Percentiles rank a stretch among this genome's conserved stretches.
Conservation (phyloP, 2,329 filamentous ascomycete genomes). For the Penicillium sp. region DNA sequence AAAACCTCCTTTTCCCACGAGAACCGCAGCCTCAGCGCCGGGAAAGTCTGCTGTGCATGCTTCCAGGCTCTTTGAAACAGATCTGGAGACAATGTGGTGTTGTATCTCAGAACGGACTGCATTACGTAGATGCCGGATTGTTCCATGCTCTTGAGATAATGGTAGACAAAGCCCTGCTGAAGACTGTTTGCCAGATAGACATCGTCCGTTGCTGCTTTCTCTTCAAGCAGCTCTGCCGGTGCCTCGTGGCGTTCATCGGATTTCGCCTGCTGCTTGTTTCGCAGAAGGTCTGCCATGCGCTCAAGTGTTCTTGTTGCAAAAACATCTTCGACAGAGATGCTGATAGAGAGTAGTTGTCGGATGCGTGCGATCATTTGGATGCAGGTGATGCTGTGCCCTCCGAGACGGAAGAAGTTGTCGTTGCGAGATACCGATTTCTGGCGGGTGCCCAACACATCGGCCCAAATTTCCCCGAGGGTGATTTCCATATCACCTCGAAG, state of each 20-base stretch:
- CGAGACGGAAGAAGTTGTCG: neutral
- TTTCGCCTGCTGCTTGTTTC: neutral
- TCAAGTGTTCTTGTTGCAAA: neutral
- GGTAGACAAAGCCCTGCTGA: neutral
- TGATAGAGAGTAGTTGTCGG: neutral
- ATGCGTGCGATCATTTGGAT: neutral
- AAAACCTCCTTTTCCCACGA: neutral
- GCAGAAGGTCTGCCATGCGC: neutral
- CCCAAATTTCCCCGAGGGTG: neutral
- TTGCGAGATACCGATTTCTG: neutral
- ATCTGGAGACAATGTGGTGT: neutral
- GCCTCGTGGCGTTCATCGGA: neutral
- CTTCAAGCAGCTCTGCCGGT: neutral
- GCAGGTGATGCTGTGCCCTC: neutral
- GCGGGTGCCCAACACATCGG: neutral
- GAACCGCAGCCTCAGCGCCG: neutral
- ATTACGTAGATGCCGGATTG: neutral
- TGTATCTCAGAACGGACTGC: neutral
- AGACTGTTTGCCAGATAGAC: neutral
- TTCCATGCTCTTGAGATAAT: neutral
- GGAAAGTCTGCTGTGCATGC: neutral
- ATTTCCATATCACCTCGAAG: neutral
- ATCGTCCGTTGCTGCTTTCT: neutral
- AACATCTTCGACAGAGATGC: neutral
- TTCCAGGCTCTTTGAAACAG: neutral